Evolutionary conservation across 345 rosid species (phyloP).

Genomic region (Brassica incana): DNA sequence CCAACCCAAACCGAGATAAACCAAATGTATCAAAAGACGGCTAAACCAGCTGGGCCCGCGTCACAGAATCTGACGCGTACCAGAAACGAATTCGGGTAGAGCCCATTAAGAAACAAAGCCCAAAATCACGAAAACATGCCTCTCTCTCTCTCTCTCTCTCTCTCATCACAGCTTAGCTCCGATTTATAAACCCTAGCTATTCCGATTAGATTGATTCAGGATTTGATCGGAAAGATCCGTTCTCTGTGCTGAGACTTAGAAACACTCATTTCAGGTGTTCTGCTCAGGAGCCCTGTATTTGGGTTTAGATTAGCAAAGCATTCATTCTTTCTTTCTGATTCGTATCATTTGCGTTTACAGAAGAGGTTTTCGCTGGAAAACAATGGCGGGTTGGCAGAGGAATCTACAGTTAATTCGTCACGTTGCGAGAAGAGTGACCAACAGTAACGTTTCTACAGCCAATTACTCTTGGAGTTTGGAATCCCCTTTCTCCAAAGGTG

Average conservation of each 20-base stretch:
- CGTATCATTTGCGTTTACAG: background rate
- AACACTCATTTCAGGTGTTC: constrained; percentile 9
- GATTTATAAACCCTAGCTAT: constrained; percentile 11
- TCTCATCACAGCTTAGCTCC: constrained; percentile 18
- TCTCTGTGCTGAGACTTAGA: background rate
- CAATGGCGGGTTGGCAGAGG: constrained; percentile 81
- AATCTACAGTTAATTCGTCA: constrained; percentile 57
- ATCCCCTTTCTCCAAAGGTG: constrained; percentile 41
- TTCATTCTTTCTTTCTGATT: constrained; percentile 14
- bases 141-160: background rate
- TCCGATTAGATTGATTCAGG: background rate
- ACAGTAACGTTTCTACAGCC: constrained; percentile 34
- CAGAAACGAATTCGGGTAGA: background rate
- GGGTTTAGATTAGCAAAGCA: background rate
- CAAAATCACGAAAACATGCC: background rate
- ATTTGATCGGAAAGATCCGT: background rate
- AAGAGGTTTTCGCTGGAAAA: background rate
- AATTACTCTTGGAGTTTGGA: constrained; percentile 39
- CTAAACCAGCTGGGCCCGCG: background rate
- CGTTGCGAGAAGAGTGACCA: constrained; percentile 48
- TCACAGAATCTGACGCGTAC: background rate
- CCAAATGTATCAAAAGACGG: background rate
- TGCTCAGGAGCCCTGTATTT: background rate
- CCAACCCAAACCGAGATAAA: background rate
- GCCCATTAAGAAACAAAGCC: constrained; percentile 4